These are phyloP conservation scores for Prototheca wickerhamii DNA, from an alignment of 163 green algal genomes.

Conservation along the genomic window DNA sequence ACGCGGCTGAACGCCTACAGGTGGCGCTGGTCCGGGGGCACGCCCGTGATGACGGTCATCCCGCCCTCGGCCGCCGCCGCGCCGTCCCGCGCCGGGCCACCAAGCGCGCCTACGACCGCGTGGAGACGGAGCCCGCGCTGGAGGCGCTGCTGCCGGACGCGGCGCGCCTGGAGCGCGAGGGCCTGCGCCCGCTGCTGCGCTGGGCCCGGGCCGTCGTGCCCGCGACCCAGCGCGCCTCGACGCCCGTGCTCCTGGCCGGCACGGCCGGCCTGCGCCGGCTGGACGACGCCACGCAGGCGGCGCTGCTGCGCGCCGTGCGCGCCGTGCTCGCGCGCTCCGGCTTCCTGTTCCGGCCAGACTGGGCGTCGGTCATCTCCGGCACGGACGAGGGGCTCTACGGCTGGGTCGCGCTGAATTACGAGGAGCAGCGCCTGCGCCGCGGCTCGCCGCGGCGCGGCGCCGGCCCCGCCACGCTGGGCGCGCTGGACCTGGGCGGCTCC, in stretches of 20 bases:
- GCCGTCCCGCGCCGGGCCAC: slow-evolving; percentile 30
- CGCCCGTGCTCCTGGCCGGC: slow-evolving; percentile 60
- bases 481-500: slow-evolving; percentile 71
- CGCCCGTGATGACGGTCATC: slow-evolving; percentile 34
- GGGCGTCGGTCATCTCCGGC: slow-evolving; percentile 56
- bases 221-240: slow-evolving; percentile 11
- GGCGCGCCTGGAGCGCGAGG: slow-evolving; percentile 17
- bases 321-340: slow-evolving; percentile 25
- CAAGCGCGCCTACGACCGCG: slow-evolving; percentile 44
- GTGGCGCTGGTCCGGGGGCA: slow-evolving; percentile 17
- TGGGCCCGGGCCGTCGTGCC: slow-evolving; percentile 60
- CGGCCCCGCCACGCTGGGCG: slow-evolving; percentile 24
- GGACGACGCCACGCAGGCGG: slow-evolving; percentile 1
- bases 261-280: slow-evolving; percentile 64
- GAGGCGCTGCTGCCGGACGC: slow-evolving; percentile 31
- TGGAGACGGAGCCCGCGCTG: slow-evolving; percentile 72
- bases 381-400: slow-evolving; percentile 66
- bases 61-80: slow-evolving; percentile 30
- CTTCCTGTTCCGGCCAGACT: slow-evolving; percentile 56
- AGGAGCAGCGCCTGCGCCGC: slow-evolving; percentile 26
- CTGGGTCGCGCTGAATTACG: slow-evolving; percentile 74
- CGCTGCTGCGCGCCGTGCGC: slow-evolving; percentile 30
- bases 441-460: not conserved
- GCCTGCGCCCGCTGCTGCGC: slow-evolving; percentile 51
- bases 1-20: slow-evolving; percentile 61